Percentiles rank a stretch among this genome's conserved stretches.
Conservation (phyloP, 768 basidiomycete species). For the Gymnopilus junonius region DNA sequence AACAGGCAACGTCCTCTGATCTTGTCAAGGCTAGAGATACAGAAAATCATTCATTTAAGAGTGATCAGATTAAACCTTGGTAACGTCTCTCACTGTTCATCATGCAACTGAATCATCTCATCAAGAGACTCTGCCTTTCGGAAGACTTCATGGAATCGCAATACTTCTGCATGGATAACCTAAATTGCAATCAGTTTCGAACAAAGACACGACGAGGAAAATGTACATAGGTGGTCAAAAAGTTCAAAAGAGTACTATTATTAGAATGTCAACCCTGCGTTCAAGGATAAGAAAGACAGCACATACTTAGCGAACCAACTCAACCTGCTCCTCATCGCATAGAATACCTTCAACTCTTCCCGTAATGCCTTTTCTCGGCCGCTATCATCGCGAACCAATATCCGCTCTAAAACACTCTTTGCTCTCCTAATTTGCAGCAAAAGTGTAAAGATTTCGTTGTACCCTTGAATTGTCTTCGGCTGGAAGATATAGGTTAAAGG, state of each 20-base stretch:
- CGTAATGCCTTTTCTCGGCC: slow-evolving; percentile 35
- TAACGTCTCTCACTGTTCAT: slow-evolving; percentile 61
- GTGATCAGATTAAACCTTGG: background rate
- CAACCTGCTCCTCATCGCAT: slow-evolving; percentile 74
- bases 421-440: slow-evolving; percentile 76
- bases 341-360: slow-evolving; percentile 68
- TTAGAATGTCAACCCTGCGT: background rate
- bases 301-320: slow-evolving; percentile 88
- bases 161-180: slow-evolving; percentile 72
- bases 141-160: slow-evolving; percentile 62
- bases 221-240: slow-evolving; percentile 73
- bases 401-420: slow-evolving; percentile 71
- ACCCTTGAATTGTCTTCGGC: slow-evolving; percentile 55
- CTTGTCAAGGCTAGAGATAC: slow-evolving; percentile 54
- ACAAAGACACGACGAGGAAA: background rate
- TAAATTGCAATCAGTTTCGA: slow-evolving; percentile 28
- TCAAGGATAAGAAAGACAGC: background rate
- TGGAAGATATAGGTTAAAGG: slow-evolving; percentile 81
- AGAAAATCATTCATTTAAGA: background rate
- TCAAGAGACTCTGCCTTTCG: slow-evolving; percentile 65
- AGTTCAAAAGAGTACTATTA: slow-evolving; percentile 64
- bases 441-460: slow-evolving; percentile 72
- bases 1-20: slow-evolving; percentile 68
- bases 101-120: slow-evolving; percentile 73
- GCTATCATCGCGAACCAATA: slow-evolving; percentile 61